Evolutionary conservation across 108 stramenopile species (phyloP), one percentile per base, ranked within the genome.

Genomic region (Parietichytrium sp.): DNA sequence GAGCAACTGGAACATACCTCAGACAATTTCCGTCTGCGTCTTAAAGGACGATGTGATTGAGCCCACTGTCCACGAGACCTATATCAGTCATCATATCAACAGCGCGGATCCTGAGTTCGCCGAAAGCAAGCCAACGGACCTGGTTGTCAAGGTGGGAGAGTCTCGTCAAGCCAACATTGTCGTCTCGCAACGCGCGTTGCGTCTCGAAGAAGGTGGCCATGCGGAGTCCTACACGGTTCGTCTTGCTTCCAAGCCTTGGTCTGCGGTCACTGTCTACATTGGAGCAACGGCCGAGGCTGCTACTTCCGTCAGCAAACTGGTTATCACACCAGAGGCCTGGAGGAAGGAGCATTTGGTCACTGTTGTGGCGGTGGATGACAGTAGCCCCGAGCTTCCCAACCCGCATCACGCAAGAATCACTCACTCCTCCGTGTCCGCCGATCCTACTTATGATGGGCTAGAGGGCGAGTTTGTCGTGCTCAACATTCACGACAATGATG

Each of bases 311-410:
- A 33, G 61, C 25, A 42, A 72, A 25, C 13, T 72, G 16, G 42
- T 45, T 0, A 72, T 72, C 61, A 25, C 18, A 25, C 61, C 61
- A 6, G 20, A 38, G 6, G 61, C 61, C 10, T 72, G 61, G 61
- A 45, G 36, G 38, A 72, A 72, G 20, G 61, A 72, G 61, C 61
- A 72, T 25, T 33, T 42, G 0, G 15, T 72, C 10, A 72, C 61
- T 12, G 61, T 72, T 12, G 45, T 42, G 33, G 61, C 61, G 6
- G 42, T 72, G 20, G 61, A 72, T n/a, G 61, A 72, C 42, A 42
- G 61, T 0, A 72, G 36, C 42, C 61, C 38, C 2, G 61, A 72
- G 20, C 16, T 72, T 27, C 61, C 61, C 20, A n/a, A 13, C 6
- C 61, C 61, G 8, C 61, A 72, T 20, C 61, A 42, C 33, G 61